These are phyloP conservation scores for Tieghemiomyces parasiticus DNA, from an alignment of 192 early-diverging fungal genomes.

Conservation along the genomic window DNA sequence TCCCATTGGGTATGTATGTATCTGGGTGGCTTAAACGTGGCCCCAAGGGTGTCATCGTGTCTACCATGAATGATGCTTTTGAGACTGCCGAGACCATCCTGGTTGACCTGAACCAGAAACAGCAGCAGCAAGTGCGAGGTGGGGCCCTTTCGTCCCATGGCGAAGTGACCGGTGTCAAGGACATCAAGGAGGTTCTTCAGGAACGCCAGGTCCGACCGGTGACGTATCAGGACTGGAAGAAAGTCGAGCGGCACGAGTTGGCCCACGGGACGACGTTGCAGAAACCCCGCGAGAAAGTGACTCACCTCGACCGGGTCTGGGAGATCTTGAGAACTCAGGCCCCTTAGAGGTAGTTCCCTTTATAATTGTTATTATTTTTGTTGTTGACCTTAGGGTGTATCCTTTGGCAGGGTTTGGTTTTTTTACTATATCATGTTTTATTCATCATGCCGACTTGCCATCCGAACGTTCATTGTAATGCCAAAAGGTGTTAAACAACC, in stretches of 20 bases:
- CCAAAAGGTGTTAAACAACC: not conserved
- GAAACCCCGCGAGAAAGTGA: slow-evolving; percentile 80
- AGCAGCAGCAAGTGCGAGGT: too few species aligned
- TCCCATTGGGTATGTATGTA: slow-evolving; percentile 61
- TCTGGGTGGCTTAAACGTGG: slow-evolving; percentile 95
- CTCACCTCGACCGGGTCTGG: slow-evolving; percentile 30
- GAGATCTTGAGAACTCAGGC: too few species aligned
- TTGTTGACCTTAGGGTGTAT: too few species aligned
- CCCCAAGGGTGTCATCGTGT: slow-evolving; percentile 81
- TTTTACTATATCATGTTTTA: not conserved
- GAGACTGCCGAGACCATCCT: slow-evolving; percentile 74
- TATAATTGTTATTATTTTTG: too few species aligned
- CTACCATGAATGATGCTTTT: slow-evolving; percentile 87
- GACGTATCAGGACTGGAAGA: slow-evolving; percentile 66
- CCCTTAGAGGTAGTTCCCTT: too few species aligned
- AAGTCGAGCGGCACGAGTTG: slow-evolving; percentile 60
- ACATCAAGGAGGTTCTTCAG: slow-evolving; percentile 17
- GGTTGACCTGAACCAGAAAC: slow-evolving; percentile 37
- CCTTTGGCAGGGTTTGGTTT: too few species aligned
- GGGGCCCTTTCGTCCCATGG: slow-evolving; percentile 5
- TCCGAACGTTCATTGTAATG: not conserved
- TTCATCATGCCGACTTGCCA: not conserved
- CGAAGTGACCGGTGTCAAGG: slow-evolving; percentile 14
- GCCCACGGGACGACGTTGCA: slow-evolving; percentile 37
- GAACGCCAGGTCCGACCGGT: slow-evolving; percentile 30